Base-by-base conservation (phyloP, 371 early-diverging fungal genomes). In the Synchytrium microbalum region DNA sequence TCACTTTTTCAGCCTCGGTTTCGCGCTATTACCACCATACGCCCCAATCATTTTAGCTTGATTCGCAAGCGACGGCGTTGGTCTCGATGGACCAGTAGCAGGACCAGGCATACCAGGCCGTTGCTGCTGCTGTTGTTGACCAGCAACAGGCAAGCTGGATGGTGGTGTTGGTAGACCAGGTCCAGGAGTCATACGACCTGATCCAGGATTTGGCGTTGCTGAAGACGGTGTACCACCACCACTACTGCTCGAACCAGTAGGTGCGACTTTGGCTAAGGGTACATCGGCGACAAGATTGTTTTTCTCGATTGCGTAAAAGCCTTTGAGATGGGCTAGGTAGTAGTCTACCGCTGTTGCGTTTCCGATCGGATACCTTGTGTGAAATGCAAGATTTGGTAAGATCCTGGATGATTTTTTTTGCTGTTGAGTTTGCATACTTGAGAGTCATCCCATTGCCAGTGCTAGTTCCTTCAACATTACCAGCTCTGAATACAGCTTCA, bases 401-500 rank as follows among this genome's bases (percentile, higher is more conserved):
- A 24, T 28, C n/a, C 27, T 58, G 25, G 25, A 55, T 55, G 46
- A 29, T 26, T 46, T 10, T n/a, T 14, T 46, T 3, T 31, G 60
- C 1, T 0, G 51, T 51, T 51, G 51, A 14, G 51, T 13, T 51
- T 14, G 19, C 55, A n/a, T 59, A 72, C 68, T 64, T 54, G 23
- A 71, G 33, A 8, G 64, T 67, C 33, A 58, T 59, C 0, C 70
- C 69, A 33, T 69, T 63, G 10, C 76, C 76, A n/a, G 57, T 28
- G n/a, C 66, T 68, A 24, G 74, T 77, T 2, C 76, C 75, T 60
- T 69, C 69, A n/a, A 33, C 53, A 58, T 69, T 65, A 23, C 80
- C 78, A 66, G 71, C 68, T 19, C 80, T 67, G 28, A 79, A 57
- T 8, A 74, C 69, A 13, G 71, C 78, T 54, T 76, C 73, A 63